These are phyloP conservation scores for Raffaelea albimanens DNA, from an alignment of 2,329 filamentous ascomycete genomes.

Conservation along the genomic window DNA sequence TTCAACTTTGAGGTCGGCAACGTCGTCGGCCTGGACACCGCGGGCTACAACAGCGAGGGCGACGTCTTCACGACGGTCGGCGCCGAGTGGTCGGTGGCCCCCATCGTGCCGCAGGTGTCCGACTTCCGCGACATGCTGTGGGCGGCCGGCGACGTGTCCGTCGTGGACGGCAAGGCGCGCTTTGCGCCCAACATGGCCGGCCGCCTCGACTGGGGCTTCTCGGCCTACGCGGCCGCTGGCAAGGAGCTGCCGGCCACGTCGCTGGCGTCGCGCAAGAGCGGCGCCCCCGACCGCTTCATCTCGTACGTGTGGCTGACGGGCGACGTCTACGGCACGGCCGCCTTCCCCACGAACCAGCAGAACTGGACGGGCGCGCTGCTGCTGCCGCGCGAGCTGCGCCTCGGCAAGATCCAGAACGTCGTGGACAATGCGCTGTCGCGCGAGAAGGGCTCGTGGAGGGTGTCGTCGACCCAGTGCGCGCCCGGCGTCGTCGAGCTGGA, in stretches of 20 bases:
- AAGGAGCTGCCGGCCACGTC: neutral
- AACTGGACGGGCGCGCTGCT: conserved; percentile 3
- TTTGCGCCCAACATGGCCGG: conserved; percentile 1
- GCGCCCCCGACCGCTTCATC: conserved; percentile 2
- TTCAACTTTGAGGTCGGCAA: conserved; percentile 3
- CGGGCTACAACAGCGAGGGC: neutral
- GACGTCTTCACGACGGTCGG: neutral
- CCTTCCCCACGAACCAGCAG: conserved; percentile 2
- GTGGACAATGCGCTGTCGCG: neutral
- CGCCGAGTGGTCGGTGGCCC: neutral
- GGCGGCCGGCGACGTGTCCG: neutral
- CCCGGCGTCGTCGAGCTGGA: conserved; percentile 1
- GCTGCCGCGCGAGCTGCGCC: conserved; percentile 1
- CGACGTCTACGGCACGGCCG: conserved; percentile 1
- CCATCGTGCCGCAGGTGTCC: conserved; percentile 4
- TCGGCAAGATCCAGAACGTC: neutral
- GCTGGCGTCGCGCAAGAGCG: neutral
- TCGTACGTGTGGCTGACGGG: conserved; percentile 1
- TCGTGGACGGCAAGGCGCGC: neutral
- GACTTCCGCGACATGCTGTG: conserved; percentile 3
- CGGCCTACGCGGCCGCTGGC: conserved; percentile 1
- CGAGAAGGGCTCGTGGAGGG: neutral
- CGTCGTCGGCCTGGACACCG: conserved; percentile 2
- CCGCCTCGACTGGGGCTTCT: conserved; percentile 3
- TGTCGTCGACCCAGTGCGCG: neutral